These are phyloP conservation scores for Aspergillus flavus DNA, from an alignment of 2,329 filamentous ascomycete genomes.

Conservation along the genomic window DNA sequence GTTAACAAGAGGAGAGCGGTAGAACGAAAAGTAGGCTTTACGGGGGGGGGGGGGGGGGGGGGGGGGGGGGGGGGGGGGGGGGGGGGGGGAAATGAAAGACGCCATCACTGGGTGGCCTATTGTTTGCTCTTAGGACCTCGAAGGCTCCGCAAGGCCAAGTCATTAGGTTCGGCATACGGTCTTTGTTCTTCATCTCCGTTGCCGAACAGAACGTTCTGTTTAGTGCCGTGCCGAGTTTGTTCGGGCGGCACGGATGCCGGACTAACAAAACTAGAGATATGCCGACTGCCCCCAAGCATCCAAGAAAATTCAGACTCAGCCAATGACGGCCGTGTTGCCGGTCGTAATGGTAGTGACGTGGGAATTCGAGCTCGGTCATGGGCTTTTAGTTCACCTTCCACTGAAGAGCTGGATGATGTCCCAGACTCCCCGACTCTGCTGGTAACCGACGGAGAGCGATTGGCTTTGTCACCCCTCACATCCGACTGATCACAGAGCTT, in stretches of 20 bases:
- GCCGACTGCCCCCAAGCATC: constrained; percentile 51
- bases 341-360: constrained; percentile 27
- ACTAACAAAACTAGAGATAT: constrained; percentile 49
- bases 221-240: constrained; percentile 40
- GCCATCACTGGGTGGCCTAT: not conserved
- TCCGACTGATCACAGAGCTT: constrained; percentile 1
- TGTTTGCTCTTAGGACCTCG: constrained; percentile 26
- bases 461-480: constrained; percentile 6
- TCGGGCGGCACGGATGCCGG: constrained; percentile 49
- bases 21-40: not conserved
- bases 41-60: too few relatives aligned
- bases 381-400: constrained; percentile 10
- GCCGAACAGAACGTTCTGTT: constrained; percentile 38
- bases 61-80: too few relatives aligned
- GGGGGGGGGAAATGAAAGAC: too few relatives aligned
- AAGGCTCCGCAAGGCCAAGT: constrained; percentile 44
- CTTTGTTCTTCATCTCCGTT: constrained; percentile 34
- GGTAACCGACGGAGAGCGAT: constrained; percentile 8
- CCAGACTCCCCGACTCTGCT: constrained; percentile 7
- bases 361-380: constrained; percentile 11
- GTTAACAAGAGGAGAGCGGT: not conserved
- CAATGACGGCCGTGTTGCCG: constrained; percentile 42
- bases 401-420: constrained; percentile 12
- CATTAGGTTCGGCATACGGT: constrained; percentile 38
- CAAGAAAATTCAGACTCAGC: constrained; percentile 53